These are phyloP conservation scores for Podospora tetraspora DNA, from an alignment of 495 filamentous ascomycete genomes.

Conservation along the genomic window DNA sequence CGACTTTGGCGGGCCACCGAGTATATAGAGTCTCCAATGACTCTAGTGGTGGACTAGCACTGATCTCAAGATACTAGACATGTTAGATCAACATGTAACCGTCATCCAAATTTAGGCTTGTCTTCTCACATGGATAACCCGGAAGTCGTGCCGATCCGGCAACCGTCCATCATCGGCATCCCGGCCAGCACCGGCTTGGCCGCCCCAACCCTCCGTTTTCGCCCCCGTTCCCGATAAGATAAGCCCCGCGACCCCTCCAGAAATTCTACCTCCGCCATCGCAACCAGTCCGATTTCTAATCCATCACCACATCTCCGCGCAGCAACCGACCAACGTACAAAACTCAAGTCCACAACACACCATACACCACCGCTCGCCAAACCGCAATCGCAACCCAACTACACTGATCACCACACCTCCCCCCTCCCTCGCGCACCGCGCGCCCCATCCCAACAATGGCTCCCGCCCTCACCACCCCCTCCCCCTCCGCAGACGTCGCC, in stretches of 20 bases:
- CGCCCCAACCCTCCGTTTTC: not conserved
- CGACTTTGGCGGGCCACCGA: too few species aligned
- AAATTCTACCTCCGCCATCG: not conserved
- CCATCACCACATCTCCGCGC: conserved; percentile 5
- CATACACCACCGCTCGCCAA: not conserved
- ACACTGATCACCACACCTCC: not conserved
- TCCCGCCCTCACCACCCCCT: conserved; percentile 61
- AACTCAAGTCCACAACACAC: not conserved
- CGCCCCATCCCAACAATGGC: conserved; percentile 17
- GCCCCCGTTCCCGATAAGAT: conserved; percentile 7
- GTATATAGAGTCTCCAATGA: too few species aligned
- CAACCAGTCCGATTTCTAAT: conserved; percentile 23
- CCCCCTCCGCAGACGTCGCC: conserved; percentile 50
- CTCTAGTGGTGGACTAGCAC: too few species aligned
- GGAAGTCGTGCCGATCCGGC: not conserved
- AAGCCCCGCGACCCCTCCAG: conserved; percentile 14
- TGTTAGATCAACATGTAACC: not conserved
- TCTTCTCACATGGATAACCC: not conserved
- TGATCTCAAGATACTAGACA: too few species aligned
- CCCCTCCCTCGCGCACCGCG: not conserved
- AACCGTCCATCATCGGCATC: not conserved
- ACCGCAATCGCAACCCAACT: not conserved
- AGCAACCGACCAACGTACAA: not conserved
- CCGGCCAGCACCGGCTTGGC: not conserved
- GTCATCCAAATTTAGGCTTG: not conserved